phyloP scores from a whole-genome alignment of 2,329 filamentous ascomycete genomes.

The Aspergillus japonicus region DNA sequence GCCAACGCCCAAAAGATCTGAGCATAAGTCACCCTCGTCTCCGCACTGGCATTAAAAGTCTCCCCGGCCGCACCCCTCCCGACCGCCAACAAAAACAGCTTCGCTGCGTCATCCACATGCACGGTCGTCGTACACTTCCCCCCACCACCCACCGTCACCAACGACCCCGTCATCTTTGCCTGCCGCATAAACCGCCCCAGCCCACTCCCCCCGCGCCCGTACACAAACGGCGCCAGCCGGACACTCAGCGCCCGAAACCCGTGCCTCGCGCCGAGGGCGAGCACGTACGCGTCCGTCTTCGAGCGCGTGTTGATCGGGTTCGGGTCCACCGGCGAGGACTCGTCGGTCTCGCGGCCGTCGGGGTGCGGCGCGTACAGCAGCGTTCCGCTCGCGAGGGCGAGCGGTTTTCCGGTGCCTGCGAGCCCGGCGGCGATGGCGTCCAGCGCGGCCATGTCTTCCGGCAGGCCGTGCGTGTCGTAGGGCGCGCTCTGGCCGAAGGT shows the following conservation, averaged over 20 bases:
- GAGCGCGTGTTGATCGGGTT: constrained; percentile 25
- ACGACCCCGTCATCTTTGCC: constrained; percentile 17
- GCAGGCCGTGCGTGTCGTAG: constrained; percentile 23
- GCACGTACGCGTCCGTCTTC: constrained; percentile 22
- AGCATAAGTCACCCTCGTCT: constrained; percentile 31
- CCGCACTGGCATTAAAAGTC: constrained; percentile 39
- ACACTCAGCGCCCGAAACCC: constrained; percentile 37
- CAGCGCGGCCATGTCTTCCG: constrained; percentile 38
- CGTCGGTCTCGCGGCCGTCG: constrained; percentile 32
- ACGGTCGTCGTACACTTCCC: constrained; percentile 38
- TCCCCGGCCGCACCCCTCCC: constrained; percentile 39
- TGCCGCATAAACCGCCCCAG: constrained; percentile 20
- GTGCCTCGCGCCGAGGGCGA: constrained; percentile 17
- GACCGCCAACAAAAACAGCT: constrained; percentile 38
- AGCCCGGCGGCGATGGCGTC: constrained; percentile 37
- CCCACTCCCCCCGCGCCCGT: constrained; percentile 33
- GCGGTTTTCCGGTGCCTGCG: constrained; percentile 31
- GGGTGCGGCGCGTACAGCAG: constrained; percentile 26
- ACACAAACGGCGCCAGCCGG: constrained; percentile 41
- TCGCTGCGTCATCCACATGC: constrained; percentile 41
- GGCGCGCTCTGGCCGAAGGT: constrained; percentile 36
- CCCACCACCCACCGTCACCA: constrained; percentile 33
- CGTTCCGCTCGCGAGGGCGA: constrained; percentile 42
- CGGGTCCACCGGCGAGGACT: constrained; percentile 12
- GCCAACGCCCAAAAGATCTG: constrained; percentile 32